Evolutionary conservation across 192 early-diverging fungal species (phyloP).

Genomic region (Funneliformis geosporum): DNA sequence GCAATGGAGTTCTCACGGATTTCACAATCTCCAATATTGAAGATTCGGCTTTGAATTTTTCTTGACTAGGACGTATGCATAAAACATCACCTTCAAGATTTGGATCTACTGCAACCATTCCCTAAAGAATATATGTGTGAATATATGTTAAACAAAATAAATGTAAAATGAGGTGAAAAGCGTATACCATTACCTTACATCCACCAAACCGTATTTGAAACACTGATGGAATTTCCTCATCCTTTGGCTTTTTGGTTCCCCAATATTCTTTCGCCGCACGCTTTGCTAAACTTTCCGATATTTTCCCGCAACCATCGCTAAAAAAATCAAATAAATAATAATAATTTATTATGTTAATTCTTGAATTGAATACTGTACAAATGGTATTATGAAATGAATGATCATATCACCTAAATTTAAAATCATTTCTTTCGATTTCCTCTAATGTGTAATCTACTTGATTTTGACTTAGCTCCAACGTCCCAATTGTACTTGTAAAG

Average conservation of each 20-base stretch:
- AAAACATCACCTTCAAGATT: slow-evolving; percentile 37
- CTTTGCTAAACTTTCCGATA: slow-evolving; percentile 54
- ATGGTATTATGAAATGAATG: neutral
- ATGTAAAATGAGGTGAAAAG: neutral
- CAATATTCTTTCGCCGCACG: slow-evolving; percentile 12
- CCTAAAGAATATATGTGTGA: slow-evolving; percentile 23
- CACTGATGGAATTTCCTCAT: slow-evolving; percentile 53
- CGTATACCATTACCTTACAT: slow-evolving; percentile 44
- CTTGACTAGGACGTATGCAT: slow-evolving; percentile 57
- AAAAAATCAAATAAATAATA: slow-evolving; percentile 40
- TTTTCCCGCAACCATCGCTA: slow-evolving; percentile 74
- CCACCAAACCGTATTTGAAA: slow-evolving; percentile 73
- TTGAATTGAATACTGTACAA: neutral
- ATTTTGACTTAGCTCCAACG: slow-evolving; percentile 37
- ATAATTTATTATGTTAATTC: neutral
- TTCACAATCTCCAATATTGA: slow-evolving; percentile 60
- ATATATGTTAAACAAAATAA: neutral
- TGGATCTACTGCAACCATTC: slow-evolving; percentile 49
- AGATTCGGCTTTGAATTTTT: slow-evolving; percentile 57
- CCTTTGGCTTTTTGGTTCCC: slow-evolving; percentile 39
- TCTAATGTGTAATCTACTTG: slow-evolving; percentile 46
- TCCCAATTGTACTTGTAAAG: slow-evolving; percentile 66
- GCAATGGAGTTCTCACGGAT: slow-evolving; percentile 43
- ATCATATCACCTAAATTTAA: slow-evolving; percentile 17
- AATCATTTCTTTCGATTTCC: slow-evolving; percentile 61